A percentile compares a stretch with the other conserved stretches of the same genome.
phyloP scores from a whole-genome alignment of 331 rosid species.

The Malus hybrid region DNA sequence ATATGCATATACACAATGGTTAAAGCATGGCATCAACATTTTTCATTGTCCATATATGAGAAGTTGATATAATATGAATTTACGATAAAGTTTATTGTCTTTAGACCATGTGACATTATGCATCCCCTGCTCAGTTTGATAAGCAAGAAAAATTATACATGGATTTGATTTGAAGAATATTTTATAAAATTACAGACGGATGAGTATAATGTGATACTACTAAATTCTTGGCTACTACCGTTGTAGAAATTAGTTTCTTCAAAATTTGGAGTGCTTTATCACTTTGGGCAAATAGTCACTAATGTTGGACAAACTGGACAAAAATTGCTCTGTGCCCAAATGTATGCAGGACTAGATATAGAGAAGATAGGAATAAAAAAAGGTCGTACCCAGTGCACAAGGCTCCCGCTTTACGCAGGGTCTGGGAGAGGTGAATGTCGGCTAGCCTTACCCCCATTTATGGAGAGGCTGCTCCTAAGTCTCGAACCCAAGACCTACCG shows the following conservation, averaged over 20 bases:
- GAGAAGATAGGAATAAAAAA: background rate
- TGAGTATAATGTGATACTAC: too few species aligned
- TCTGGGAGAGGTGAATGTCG: too few species aligned
- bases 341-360: background rate
- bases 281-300: background rate
- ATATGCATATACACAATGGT: background rate
- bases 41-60: background rate
- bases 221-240: background rate
- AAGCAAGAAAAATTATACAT: background rate
- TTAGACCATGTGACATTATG: background rate
- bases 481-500: too few species aligned
- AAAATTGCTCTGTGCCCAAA: background rate
- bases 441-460: too few species aligned
- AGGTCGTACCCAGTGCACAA: too few species aligned
- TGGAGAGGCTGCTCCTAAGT: too few species aligned
- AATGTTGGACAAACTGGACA: background rate
- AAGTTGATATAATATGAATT: background rate
- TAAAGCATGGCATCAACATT: background rate
- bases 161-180: background rate
- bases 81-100: background rate
- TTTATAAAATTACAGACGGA: background rate
- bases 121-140: background rate
- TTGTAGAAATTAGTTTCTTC: background rate
- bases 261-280: background rate
- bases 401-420: too few species aligned